Base-by-base conservation (phyloP, 2,329 filamentous ascomycete species). In the Beauveria sp. region DNA sequence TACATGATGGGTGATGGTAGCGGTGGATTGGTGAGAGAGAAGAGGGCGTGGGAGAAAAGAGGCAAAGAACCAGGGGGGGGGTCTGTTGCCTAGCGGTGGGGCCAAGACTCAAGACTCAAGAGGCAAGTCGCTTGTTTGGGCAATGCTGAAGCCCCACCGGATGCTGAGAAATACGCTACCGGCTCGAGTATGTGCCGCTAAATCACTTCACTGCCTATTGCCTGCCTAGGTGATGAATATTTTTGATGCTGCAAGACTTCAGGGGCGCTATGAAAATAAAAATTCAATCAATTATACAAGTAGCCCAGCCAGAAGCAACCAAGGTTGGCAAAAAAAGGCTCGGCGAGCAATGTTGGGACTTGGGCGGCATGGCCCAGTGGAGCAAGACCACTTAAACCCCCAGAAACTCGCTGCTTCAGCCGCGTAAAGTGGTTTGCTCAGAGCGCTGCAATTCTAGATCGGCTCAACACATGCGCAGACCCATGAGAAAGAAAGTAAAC, bases 11-110 rank as follows among this genome's bases (percentile, higher is more conserved):
- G 16, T 43, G 42, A 14, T 28, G 16, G 18, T 53, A 22, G 31
- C 14, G 31, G 22, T 42, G 26, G 26, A n/a, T 43, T n/a, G 40
- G 40, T 34, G 26, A 57, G 14, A 57, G 14, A 18, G n/a, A 31
- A 54, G 31, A 49, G 31, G 58, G 34, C 20, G 26, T 50, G 46
- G 31, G 22, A 28, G 31, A 9, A 22, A 12, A 8, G n/a, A n/a
- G 20, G 16, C 42, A 20, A 50, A 20, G 45, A 34, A 26, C 55
- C 40, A 31, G 18, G 45, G 43, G 26, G 26, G 67, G 69, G 67
- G 66, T 66, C 68, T 69, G 72, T 70, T 73, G 72, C 70, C 72
- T 73, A 66, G 68, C 66, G 67, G 64, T 65, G 64, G 63, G 26
- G 48, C 48, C 24, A n/a, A 61, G 60, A 62, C 61, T 54, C 9